Base-by-base conservation (phyloP, 345 rosid species). In the Citrus inodora region DNA sequence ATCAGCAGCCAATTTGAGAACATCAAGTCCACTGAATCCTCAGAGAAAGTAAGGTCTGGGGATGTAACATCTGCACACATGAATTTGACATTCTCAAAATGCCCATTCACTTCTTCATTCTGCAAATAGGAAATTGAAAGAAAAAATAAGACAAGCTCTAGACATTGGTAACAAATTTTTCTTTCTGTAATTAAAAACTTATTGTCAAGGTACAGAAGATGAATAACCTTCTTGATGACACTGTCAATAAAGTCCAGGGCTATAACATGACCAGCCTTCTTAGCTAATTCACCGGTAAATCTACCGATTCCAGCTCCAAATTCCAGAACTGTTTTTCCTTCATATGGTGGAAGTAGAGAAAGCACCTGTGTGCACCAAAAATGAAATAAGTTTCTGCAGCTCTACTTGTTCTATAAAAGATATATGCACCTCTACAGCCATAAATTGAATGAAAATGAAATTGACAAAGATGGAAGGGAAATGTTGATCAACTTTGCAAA, bases 271-370 rank as follows among this genome's bases (percentile, higher is more conserved):
- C 88, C 90, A 14, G 99, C 98, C 79, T 90, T 93, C 85, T 86
- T 81, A 71, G 98, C 99, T 78, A 96, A 80, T 61, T 94, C 94
- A 38, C 93, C 86, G 53, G 98, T 96, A 86, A 94, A 94, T 64
- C 99, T 94, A 73, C 98, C 99, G 76, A 92, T 93, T 37, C 98
- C 99, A 77, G 98, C 99, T 80, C 99, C 99, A 69, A 94, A 85
- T 82, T 96, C 99, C 79, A 96, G 75, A 73, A 96, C 87, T 6
- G 90, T 63, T 78, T 92, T 94, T 21, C 95, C 95, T 61, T 91
- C 93, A 37, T 84, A 89, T 6, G 88, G 66, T 68, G 99, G 99
- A 67, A 96, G 98, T 38, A 92, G 83, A 80, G 97, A 85, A 78
- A 94, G 97, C 62, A 96, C 91, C 98, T 96, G 82, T 11, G 60